A percentile compares a stretch with the other conserved stretches of the same genome.
Evolutionary conservation across 2,329 filamentous ascomycete species (phyloP).

Genomic region (Pestalotiopsis sp.): DNA sequence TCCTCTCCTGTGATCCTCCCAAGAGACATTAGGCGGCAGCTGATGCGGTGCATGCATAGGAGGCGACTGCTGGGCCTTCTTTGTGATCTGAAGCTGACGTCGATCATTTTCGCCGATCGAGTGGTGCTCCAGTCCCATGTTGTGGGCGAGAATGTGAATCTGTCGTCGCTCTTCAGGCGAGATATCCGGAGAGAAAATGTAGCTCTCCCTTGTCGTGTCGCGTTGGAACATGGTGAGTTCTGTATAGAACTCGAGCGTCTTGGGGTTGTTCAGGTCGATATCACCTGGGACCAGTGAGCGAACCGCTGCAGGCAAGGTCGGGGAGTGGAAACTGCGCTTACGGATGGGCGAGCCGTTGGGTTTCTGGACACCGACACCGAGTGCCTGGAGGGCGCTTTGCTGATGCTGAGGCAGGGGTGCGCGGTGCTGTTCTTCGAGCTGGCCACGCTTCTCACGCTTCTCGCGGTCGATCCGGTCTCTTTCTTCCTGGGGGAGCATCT

Average conservation of each 20-base stretch:
- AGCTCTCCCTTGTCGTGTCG: constrained; percentile 73
- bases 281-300: constrained; percentile 47
- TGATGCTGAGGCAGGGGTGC: constrained; percentile 71
- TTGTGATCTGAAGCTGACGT: constrained; percentile 88
- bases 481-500: constrained; percentile 95
- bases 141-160: constrained; percentile 92
- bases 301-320: background rate
- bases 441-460: constrained; percentile 92
- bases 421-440: constrained; percentile 95
- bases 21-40: constrained; percentile 63
- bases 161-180: constrained; percentile 83
- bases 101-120: constrained; percentile 88
- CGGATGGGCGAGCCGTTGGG: constrained; percentile 48
- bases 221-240: constrained; percentile 89
- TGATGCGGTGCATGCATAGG: constrained; percentile 57
- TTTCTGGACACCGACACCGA: constrained; percentile 68
- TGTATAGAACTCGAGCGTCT: constrained; percentile 85
- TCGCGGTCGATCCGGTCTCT: constrained; percentile 95
- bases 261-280: constrained; percentile 88
- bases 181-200: constrained; percentile 81
- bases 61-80: constrained; percentile 58
- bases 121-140: constrained; percentile 88
- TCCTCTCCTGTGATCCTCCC: constrained; percentile 79
- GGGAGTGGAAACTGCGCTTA: constrained; percentile 28
- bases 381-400: constrained; percentile 83